Evolutionary conservation across 2,329 filamentous ascomycete genomes (phyloP).

Genomic region (Laburnicola sp.): DNA sequence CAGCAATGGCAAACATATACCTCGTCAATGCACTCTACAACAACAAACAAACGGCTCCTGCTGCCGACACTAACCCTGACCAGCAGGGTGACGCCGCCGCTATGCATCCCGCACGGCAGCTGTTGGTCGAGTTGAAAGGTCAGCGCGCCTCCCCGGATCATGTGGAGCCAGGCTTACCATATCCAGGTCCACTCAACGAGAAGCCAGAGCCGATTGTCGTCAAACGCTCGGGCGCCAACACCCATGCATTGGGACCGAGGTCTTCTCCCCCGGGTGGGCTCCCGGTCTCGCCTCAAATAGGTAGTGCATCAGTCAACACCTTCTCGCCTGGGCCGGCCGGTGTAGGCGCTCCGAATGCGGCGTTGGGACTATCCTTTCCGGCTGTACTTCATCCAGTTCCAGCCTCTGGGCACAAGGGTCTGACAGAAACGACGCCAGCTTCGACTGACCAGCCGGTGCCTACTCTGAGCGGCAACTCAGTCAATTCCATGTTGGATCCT

Average conservation of each 20-base stretch:
- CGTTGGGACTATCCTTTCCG: not conserved
- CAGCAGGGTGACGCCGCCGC: not conserved
- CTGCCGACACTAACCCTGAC: not conserved
- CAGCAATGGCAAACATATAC: constrained; percentile 2
- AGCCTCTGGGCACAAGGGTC: not conserved
- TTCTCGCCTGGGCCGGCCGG: not conserved
- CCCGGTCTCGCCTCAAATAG: not conserved
- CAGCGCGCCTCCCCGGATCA: too few relatives aligned
- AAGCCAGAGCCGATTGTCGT: not conserved
- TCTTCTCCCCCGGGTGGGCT: not conserved
- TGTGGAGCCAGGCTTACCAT: not conserved
- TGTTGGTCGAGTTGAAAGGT: constrained; percentile 1
- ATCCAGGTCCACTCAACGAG: not conserved
- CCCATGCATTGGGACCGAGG: not conserved
- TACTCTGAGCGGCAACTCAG: not conserved
- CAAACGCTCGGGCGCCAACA: constrained; percentile 1
- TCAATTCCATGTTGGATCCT: not conserved
- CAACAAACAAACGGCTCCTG: not conserved
- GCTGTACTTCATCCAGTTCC: not conserved
- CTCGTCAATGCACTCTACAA: constrained; percentile 4
- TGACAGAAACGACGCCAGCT: too few relatives aligned
- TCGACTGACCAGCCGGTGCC: not conserved
- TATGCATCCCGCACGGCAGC: constrained; percentile 6
- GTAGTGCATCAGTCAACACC: too few relatives aligned
- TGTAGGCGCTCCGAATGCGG: not conserved